Base-by-base conservation (phyloP, 139 green algal species). In the Tetradesmus obliquus region DNA sequence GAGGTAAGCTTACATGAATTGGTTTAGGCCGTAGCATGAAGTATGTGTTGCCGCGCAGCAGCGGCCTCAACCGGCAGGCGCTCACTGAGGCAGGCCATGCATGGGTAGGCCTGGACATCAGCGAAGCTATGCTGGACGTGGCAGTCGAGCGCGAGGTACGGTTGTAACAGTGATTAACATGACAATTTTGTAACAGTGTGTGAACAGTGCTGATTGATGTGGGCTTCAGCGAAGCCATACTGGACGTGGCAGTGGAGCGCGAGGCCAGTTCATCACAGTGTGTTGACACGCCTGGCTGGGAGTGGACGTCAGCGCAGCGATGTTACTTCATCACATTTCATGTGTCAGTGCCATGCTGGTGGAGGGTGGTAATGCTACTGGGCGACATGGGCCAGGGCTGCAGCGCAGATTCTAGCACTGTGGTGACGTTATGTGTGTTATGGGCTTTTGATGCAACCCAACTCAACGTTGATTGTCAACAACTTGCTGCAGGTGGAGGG, bases 41-140 rank as follows among this genome's bases (percentile, higher is more conserved):
- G 32, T 45, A 45, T 45, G 32, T 45, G 32, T 45, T 45, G 32
- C 32, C 32, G 32, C 32, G 32, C 32, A 45, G 98, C 60, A 87
- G 62, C 24, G 98, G 98, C 1, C 94, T 99, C 22, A 98, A 95
- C 81, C 96, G 96, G 4, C 94, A 97, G 82, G 91, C 92, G 51
- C 93, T 98, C 7, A 97, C 92, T 6, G 95, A 97, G 10, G 83
- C 91, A 72, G 94, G 95, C 2, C 96, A 98, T 85, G 83, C 95
- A 9, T 99, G 98, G 98, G 86, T 99, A 53, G 98, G 97, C 0
- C 55, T 96, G 15, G 98, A 99, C 95, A 98, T 99, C 90, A 97
- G 92, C 24, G 24, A 76, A 2, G 92, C 95, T 10, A 99, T 99
- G 97, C 93, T 99, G 74, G 94, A 97, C 79, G 95, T 98, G 45